Base-by-base conservation (phyloP, 176 grass and related monocot genomes). In the Urochloa ruziziensis region DNA sequence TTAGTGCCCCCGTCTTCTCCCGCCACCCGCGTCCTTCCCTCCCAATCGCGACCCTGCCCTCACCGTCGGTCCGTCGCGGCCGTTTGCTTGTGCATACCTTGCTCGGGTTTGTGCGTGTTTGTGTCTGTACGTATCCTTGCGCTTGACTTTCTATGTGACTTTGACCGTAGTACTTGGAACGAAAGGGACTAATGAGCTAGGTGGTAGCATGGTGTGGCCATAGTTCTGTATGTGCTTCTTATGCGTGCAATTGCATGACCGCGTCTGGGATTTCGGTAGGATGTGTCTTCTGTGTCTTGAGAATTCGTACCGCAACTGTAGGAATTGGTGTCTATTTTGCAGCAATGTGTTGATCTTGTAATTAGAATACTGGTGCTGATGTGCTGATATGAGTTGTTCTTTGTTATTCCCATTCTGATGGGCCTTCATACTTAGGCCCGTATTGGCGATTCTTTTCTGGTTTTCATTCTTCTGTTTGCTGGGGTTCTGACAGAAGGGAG, bases 381-480 rank as follows among this genome's bases (percentile, higher is more conserved):
- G n/a, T n/a, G n/a, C n/a, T n/a, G n/a, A n/a, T n/a, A n/a, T n/a
- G n/a, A n/a, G n/a, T n/a, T n/a, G n/a, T 62, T 74, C 16, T 74
- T 67, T 74, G 34, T 13, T 56, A 2, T 74, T 57, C 28, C 27
- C 28, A 70, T 59, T 19, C 4, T 10, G 30, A 62, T 60, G 35
- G 35, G 2, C 59, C 14, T 54, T 58, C 28, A 71, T 54, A 64
- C 57, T 36, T 65, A 10, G 57, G 53, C 23, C 8, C 32, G 19
- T 25, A 3, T 28, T 87, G 30, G 19, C 37, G 24, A 49, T 4
- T 80, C 11, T 32, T 51, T 56, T 79, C 2, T 79, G 27, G 18
- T 66, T 58, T 80, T 88, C 54, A 78, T 85, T 81, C 53, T 47
- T 89, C 7, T 85, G 29, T 69, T 69, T 77, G 8, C 37, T 71